Evolutionary conservation across 2,329 filamentous ascomycete genomes (phyloP), one percentile per base, ranked within the genome.

Genomic region (Blastomyces silverae): DNA sequence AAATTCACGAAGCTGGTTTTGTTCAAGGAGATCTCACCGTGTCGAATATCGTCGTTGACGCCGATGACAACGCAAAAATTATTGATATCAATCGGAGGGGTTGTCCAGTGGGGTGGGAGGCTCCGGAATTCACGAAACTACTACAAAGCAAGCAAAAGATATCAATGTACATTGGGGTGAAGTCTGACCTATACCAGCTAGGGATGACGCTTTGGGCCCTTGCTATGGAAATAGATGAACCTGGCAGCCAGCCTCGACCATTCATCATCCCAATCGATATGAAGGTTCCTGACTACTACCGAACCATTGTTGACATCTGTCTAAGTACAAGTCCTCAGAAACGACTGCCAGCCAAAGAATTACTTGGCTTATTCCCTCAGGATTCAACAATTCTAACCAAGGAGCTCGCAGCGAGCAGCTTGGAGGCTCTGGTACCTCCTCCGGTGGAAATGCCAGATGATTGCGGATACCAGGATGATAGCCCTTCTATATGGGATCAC

Each of bases 51-150:
- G 94, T 99, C 67, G 89, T 99, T 71, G 91, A 97, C 75, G 83
- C 84, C 15, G 79, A 89, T 55, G 88, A 92, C 73, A 84, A 97
- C 72, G 94, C 93, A 10, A 93, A 95, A 72, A 97, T 99, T 69
- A 99, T 99, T 73, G 94, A 99, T 76, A 97, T 99, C 79, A 99
- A 99, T 78, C 85, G 94, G 64, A 84, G 94, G 71, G 94, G 94
- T n/a, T 99, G 94, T 72, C 94, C 94, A 0, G 90, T 97, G 4
- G 93, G 93, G 31, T 99, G 94, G 94, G 94, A 99, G 70, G 92
- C 94, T 2, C 94, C 94, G 4, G 94, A 99, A 77, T 89, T 95
- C 64, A 89, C 88, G 20, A 84, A 85, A 6, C 85, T 97, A 64
- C 91, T 97, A 66, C 88, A 93, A 69, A 92, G 88, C 75, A 90